These are phyloP conservation scores for Citropsis articulata DNA, from an alignment of 345 rosid genomes.

Conservation along the genomic window DNA sequence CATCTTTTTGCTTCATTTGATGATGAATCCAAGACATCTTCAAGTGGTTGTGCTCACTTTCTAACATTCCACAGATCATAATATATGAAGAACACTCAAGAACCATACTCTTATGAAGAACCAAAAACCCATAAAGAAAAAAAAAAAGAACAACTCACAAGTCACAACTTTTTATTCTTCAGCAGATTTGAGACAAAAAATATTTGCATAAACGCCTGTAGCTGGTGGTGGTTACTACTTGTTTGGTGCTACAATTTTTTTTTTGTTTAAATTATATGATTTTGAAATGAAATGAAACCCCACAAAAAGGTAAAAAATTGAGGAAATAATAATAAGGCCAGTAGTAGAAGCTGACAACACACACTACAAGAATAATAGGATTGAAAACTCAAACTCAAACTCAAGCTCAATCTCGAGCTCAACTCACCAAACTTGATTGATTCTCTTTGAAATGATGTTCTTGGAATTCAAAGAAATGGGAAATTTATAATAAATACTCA, in stretches of 20 bases:
- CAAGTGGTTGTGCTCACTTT: constrained; percentile 28
- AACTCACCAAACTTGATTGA: constrained; percentile 28
- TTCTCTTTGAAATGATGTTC: background rate
- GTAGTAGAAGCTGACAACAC: constrained; percentile 25
- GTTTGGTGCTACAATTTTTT: background rate
- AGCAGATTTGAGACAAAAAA: constrained; percentile 11
- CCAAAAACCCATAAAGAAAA: constrained; percentile 1
- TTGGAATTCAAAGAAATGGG: constrained; percentile 22
- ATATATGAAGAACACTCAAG: constrained; percentile 18
- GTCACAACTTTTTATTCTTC: background rate
- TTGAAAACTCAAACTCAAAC: background rate
- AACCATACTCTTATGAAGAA: constrained; percentile 10
- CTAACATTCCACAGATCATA: constrained; percentile 35
- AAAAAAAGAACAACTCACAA: constrained; percentile 6
- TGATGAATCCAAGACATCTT: constrained; percentile 54
- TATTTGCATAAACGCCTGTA: background rate
- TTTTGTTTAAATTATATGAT: background rate
- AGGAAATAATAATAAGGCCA: constrained; percentile 14
- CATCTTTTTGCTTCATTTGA: constrained; percentile 55
- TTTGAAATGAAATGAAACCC: constrained; percentile 3
- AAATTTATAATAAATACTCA: too few relatives aligned
- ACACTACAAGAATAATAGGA: constrained; percentile 18
- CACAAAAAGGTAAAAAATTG: constrained; percentile 8
- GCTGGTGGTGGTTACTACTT: background rate
- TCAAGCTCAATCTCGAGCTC: background rate